Evolutionary conservation across 768 basidiomycete species (phyloP).

Genomic region (Amanita brunnescens): DNA sequence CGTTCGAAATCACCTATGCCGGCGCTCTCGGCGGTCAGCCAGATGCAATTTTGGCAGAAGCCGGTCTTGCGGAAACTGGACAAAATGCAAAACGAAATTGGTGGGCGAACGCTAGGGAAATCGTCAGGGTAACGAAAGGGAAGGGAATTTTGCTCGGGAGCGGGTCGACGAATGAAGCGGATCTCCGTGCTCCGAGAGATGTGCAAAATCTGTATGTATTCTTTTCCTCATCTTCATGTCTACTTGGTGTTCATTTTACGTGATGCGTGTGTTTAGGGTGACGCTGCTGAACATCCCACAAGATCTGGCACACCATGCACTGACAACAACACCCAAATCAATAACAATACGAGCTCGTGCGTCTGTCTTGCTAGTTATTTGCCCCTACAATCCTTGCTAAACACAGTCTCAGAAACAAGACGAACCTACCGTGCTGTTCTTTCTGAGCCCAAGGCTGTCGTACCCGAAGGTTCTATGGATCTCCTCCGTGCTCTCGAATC

Average conservation of each 20-base stretch:
- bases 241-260: conserved; percentile 16
- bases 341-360: conserved; percentile 65
- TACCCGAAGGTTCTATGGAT: conserved; percentile 27
- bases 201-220: conserved; percentile 62
- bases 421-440: conserved; percentile 73
- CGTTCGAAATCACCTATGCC: conserved; percentile 75
- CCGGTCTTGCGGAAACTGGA: conserved; percentile 45
- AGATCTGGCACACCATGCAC: conserved; percentile 56
- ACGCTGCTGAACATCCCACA: conserved; percentile 60
- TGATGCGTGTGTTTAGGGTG: conserved; percentile 31
- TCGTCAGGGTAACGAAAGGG: conserved; percentile 74
- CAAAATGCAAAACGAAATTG: conserved; percentile 62
- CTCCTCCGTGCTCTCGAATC: not conserved
- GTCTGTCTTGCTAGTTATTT: conserved; percentile 24
- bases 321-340: conserved; percentile 54
- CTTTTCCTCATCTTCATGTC: not conserved
- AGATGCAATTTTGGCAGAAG: conserved; percentile 33
- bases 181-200: conserved; percentile 65
- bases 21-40: conserved; percentile 63
- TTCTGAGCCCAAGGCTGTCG: conserved; percentile 62
- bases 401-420: conserved; percentile 51
- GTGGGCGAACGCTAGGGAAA: conserved; percentile 76
- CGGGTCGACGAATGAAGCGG: conserved; percentile 50
- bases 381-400: not conserved
- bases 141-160: conserved; percentile 68